Evolutionary conservation across 2,329 filamentous ascomycete genomes (phyloP), one percentile per base, ranked within the genome.

Genomic region (Cryphonectria carpinicola): DNA sequence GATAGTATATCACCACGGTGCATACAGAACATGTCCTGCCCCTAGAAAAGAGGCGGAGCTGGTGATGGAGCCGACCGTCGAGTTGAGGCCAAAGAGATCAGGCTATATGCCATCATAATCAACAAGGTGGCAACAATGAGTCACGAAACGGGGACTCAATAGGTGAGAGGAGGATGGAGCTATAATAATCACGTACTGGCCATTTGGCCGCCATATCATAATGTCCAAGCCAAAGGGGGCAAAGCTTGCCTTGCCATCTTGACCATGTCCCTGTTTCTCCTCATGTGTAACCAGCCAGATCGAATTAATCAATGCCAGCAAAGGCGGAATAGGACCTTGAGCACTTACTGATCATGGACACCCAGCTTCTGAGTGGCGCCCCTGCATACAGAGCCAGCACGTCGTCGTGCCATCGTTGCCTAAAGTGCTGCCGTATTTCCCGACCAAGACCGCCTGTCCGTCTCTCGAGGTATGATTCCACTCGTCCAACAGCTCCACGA

Each of bases 151-250:
- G 52, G 39, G 5, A 17, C 41, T 46, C 41, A 11, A 5, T 4
- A 4, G 13, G 8, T n/a, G 39, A 2, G 22, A 28, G 62, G 39
- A 25, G 22, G 17, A n/a, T 46, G 8, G 2, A 43, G 41, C 43
- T 49, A 46, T 19, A 49, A 10, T 49, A 49, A n/a, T n/a, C 46
- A 65, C 41, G 41, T 49, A 65, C 62, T 11, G 82, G 77, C 84
- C 85, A 87, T 66, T 85, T 81, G 82, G 83, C 86, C 35, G 83
- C 86, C 35, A 81, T 77, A 76, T 86, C 84, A 75, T 86, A 79
- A 75, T 84, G 85, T 17, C 69, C 66, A 2, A 71, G 58, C 3
- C 3, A 71, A 71, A 37, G 19, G 70, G 67, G 7, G 67, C 70
- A 37, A 69, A 69, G 4, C 66, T 66, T 1, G 68, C 32, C 1